Percentiles rank a stretch among this genome's conserved stretches.
Conservation (phyloP, 352 stramenopile species). For the Chrysophaeum taylorii region DNA sequence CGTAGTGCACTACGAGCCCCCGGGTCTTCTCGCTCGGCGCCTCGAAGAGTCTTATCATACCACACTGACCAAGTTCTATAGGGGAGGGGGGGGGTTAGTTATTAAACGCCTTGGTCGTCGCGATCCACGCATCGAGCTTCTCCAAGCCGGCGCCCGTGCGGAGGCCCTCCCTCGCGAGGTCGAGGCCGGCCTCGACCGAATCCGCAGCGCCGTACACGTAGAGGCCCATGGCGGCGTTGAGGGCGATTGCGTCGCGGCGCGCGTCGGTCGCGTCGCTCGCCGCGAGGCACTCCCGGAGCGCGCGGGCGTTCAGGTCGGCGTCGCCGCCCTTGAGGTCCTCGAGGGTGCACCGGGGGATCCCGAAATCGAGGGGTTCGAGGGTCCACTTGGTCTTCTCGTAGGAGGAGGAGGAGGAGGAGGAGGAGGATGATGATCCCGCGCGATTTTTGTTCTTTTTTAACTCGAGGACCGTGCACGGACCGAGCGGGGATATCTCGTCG, state of each 20-base stretch:
- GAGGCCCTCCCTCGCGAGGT: not conserved
- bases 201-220: slow-evolving; percentile 83
- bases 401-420: too few relatives aligned
- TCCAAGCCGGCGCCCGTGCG: not conserved
- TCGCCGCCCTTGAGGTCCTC: slow-evolving; percentile 87
- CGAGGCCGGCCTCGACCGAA: not conserved
- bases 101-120: slow-evolving; percentile 12
- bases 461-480: slow-evolving; percentile 60
- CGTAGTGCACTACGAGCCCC: not conserved
- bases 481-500: slow-evolving; percentile 96
- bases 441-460: slow-evolving; percentile 20
- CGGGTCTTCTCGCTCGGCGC: too few relatives aligned
- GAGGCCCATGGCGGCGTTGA: slow-evolving; percentile 91
- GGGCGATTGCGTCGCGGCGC: slow-evolving; percentile 90
- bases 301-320: slow-evolving; percentile 78
- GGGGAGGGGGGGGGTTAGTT: too few relatives aligned
- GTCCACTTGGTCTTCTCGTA: slow-evolving; percentile 55
- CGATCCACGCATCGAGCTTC: slow-evolving; percentile 39
- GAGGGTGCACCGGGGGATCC: slow-evolving; percentile 78
- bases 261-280: slow-evolving; percentile 53
- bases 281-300: slow-evolving; percentile 65
- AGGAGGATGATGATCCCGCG: too few relatives aligned
- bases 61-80: too few relatives aligned
- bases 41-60: too few relatives aligned
- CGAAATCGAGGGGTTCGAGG: slow-evolving; percentile 67